Percentiles rank a stretch among this genome's conserved stretches.
Evolutionary conservation across 768 basidiomycete genomes (phyloP).

Genomic region (Leccinum disarticulatum): DNA sequence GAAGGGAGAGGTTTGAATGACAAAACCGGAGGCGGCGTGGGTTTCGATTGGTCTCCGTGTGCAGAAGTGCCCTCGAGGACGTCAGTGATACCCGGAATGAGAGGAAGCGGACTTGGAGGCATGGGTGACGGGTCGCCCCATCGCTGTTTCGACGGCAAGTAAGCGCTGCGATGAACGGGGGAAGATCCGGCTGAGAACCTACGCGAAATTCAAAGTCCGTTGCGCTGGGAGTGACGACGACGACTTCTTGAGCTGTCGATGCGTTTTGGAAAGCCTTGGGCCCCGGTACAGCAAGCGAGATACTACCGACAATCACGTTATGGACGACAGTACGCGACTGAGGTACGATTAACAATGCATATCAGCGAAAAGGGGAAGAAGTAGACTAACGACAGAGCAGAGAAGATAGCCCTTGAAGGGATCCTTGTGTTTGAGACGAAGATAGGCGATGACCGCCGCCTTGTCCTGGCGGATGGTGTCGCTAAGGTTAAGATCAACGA

Average conservation of each 20-base stretch:
- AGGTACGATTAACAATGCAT: constrained; percentile 3
- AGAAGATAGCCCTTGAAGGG: constrained; percentile 74
- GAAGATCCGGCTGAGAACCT: constrained; percentile 22
- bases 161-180: constrained; percentile 4
- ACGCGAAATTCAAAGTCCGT: constrained; percentile 56
- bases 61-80: constrained; percentile 8
- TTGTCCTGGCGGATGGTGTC: constrained; percentile 79
- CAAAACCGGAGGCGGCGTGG: constrained; percentile 31
- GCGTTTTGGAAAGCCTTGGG: constrained; percentile 78
- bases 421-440: constrained; percentile 79
- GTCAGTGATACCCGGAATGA: constrained; percentile 22
- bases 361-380: background rate
- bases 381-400: constrained; percentile 65
- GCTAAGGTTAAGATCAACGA: constrained; percentile 34
- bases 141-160: constrained; percentile 41
- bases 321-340: constrained; percentile 68
- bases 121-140: constrained; percentile 71
- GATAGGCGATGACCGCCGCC: constrained; percentile 74
- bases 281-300: constrained; percentile 74
- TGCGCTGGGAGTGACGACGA: constrained; percentile 63
- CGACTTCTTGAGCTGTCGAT: constrained; percentile 81
- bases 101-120: constrained; percentile 47
- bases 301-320: constrained; percentile 73
- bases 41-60: constrained; percentile 6
- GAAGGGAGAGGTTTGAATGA: constrained; percentile 63